These are phyloP conservation scores for Chloranthus sessilifolius DNA, from an alignment of 164 flowering plant species.

Conservation along the genomic window DNA sequence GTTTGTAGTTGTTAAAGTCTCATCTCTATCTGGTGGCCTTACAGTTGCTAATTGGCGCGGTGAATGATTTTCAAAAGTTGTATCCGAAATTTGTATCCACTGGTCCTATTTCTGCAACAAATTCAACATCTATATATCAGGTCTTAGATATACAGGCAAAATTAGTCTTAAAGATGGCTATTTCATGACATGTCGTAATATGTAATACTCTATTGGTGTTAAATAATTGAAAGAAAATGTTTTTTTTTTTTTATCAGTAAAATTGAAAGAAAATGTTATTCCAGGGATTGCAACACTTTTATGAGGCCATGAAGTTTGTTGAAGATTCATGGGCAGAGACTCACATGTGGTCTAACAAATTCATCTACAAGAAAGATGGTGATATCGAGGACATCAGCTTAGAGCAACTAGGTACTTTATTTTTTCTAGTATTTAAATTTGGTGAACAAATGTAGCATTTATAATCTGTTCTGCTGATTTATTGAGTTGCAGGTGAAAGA, in stretches of 20 bases:
- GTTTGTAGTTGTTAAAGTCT: background rate
- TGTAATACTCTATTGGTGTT: background rate
- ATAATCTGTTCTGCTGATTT: background rate
- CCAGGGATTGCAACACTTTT: constrained; percentile 44
- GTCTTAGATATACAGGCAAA: no score
- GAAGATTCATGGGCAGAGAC: constrained; percentile 52
- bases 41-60: constrained; percentile 55
- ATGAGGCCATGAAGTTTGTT: constrained; percentile 40
- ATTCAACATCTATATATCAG: constrained; percentile 39
- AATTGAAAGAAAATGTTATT: background rate
- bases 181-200: no score
- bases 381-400: constrained; percentile 25
- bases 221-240: constrained; percentile 6
- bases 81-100: constrained; percentile 43
- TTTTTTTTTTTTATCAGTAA: background rate
- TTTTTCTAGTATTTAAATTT: background rate
- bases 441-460: background rate
- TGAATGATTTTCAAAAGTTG: constrained; percentile 50
- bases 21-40: constrained; percentile 4
- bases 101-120: constrained; percentile 24
- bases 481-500: constrained; percentile 26
- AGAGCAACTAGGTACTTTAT: constrained; percentile 48
- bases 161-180: no score
- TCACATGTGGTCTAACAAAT: constrained; percentile 33
- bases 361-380: constrained; percentile 19